These are phyloP conservation scores for Vigna angularis DNA, from an alignment of 306 rosid genomes.

Conservation along the genomic window DNA sequence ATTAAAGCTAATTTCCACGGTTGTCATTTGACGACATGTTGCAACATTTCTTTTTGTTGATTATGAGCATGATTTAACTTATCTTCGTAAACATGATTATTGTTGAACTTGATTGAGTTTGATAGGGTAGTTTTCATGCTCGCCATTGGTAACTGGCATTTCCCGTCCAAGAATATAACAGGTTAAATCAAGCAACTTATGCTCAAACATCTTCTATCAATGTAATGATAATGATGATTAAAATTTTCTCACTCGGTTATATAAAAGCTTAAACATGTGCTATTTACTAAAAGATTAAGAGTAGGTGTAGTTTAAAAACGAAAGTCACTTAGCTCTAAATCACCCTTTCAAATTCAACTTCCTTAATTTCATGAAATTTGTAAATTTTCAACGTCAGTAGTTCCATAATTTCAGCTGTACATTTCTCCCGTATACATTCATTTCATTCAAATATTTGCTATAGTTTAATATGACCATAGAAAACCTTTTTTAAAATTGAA, in stretches of 20 bases:
- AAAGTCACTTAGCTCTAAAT: neutral
- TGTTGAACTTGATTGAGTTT: slow-evolving; percentile 29
- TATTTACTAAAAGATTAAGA: no score
- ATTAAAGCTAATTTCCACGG: slow-evolving; percentile 45
- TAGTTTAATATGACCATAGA: no score
- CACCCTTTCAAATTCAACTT: neutral
- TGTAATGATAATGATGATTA: no score
- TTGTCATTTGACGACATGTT: slow-evolving; percentile 34
- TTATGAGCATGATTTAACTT: slow-evolving; percentile 19
- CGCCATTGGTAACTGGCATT: slow-evolving; percentile 1
- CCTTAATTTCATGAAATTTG: neutral
- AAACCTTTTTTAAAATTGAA: no score
- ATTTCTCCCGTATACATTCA: neutral
- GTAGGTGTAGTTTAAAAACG: no score
- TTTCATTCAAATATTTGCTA: no score
- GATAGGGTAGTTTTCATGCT: slow-evolving; percentile 14
- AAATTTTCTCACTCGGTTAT: no score
- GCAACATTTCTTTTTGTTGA: neutral
- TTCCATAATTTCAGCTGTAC: neutral
- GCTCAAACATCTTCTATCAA: no score
- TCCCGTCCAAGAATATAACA: slow-evolving; percentile 15
- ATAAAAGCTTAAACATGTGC: no score
- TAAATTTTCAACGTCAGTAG: neutral
- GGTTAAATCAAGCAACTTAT: neutral
- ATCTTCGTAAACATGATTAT: slow-evolving; percentile 37